phyloP scores from a whole-genome alignment of 768 basidiomycete genomes.

The Calocera viscosa region DNA sequence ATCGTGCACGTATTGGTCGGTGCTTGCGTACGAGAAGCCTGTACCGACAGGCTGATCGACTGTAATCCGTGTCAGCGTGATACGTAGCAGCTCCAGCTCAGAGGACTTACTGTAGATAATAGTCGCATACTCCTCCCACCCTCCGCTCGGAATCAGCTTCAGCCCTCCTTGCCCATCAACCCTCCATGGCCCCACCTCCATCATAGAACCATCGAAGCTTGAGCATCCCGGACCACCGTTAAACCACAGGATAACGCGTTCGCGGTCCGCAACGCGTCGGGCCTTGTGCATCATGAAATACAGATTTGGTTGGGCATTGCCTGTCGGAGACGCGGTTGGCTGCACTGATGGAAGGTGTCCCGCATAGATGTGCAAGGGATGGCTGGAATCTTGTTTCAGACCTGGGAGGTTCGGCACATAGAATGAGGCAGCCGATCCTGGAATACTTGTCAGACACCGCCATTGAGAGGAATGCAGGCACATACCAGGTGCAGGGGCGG shows the following conservation, averaged over 20 bases:
- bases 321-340: constrained; percentile 37
- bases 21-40: constrained; percentile 80
- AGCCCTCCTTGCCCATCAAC: constrained; percentile 61
- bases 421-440: constrained; percentile 55
- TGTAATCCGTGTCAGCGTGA: constrained; percentile 24
- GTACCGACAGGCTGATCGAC: constrained; percentile 98
- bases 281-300: constrained; percentile 88
- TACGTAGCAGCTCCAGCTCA: no score
- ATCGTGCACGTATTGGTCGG: constrained; percentile 72
- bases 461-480: background rate
- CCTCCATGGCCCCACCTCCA: constrained; percentile 94
- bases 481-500: constrained; percentile 24
- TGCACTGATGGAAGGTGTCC: constrained; percentile 67
- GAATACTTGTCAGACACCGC: background rate
- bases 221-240: constrained; percentile 98
- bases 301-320: constrained; percentile 54
- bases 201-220: constrained; percentile 92
- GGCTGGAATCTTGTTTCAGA: constrained; percentile 55
- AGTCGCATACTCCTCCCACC: constrained; percentile 95
- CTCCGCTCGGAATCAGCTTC: constrained; percentile 55
- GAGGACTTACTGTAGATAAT: constrained; percentile 72
- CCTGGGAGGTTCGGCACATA: constrained; percentile 67
- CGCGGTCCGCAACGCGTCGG: constrained; percentile 73
- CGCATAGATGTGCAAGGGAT: constrained; percentile 67
- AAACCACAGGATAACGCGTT: constrained; percentile 91